Percentiles rank a stretch among this genome's conserved stretches.
Conservation (phyloP, 2,329 filamentous ascomycete genomes). For the Dendryphion nanum region DNA sequence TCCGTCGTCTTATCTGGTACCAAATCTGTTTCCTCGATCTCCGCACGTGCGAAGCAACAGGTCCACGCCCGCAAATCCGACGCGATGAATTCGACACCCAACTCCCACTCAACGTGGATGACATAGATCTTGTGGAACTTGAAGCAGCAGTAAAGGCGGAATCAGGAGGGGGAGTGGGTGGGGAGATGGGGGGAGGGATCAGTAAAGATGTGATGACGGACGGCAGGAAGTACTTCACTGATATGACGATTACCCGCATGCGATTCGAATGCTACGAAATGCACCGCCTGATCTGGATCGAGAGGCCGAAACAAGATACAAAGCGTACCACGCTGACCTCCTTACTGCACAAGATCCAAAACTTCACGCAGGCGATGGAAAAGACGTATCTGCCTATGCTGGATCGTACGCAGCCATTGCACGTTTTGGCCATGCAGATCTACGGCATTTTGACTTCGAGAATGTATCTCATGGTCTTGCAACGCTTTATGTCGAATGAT, state of each 20-base stretch:
- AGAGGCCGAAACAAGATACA: conserved; percentile 62
- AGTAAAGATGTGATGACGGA: too few species aligned
- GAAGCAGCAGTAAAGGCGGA: conserved; percentile 13
- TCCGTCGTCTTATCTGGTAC: conserved; percentile 72
- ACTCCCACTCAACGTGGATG: conserved; percentile 69
- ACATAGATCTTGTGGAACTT: conserved; percentile 55
- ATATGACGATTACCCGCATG: conserved; percentile 65
- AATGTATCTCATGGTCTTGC: conserved; percentile 65
- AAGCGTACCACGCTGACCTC: conserved; percentile 62
- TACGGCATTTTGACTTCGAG: conserved; percentile 64
- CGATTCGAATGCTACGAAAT: conserved; percentile 73
- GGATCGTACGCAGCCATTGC: conserved; percentile 60
- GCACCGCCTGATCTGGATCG: conserved; percentile 68
- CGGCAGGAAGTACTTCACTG: conserved; percentile 62
- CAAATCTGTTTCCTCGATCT: conserved; percentile 76
- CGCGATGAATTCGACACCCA: conserved; percentile 73
- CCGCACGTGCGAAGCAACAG: conserved; percentile 71
- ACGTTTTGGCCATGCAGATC: conserved; percentile 62
- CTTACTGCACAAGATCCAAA: conserved; percentile 66
- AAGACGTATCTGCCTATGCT: conserved; percentile 66
- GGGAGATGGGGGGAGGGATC: conserved; percentile 5
- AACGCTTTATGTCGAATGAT: conserved; percentile 61
- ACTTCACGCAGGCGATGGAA: conserved; percentile 63
- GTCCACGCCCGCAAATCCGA: conserved; percentile 69
- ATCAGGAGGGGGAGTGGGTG: conserved; percentile 29